Conservation (phyloP, 495 filamentous ascomycete species). For the Oidiodendron maius region DNA sequence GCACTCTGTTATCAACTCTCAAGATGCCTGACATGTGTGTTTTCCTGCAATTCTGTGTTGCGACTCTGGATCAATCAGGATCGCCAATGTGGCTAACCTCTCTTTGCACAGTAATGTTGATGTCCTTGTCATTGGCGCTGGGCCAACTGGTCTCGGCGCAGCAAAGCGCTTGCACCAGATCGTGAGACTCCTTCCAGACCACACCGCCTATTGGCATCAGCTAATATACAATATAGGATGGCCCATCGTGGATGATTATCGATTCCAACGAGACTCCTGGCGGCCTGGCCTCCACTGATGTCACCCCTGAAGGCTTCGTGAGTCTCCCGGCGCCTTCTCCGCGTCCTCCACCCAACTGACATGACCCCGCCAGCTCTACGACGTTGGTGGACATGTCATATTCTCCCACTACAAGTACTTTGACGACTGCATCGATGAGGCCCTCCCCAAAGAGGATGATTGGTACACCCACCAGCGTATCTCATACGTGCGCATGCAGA, state of each 20-base stretch:
- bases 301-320: conserved; percentile 96
- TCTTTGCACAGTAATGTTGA: conserved; percentile 68
- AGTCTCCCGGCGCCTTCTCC: conserved; percentile 35
- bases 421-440: conserved; percentile 96
- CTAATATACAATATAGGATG: conserved; percentile 49
- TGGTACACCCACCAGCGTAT: conserved; percentile 98
- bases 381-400: conserved; percentile 98
- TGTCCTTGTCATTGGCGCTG: conserved; percentile 96
- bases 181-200: conserved; percentile 51
- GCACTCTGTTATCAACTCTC: no score
- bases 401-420: conserved; percentile 99
- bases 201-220: conserved; percentile 1
- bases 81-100: no score
- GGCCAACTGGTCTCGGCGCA: conserved; percentile 92
- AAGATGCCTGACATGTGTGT: no score
- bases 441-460: conserved; percentile 85
- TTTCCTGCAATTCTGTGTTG: no score
- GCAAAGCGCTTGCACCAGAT: conserved; percentile 97
- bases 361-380: conserved; percentile 67
- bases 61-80: no score
- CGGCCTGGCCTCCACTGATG: conserved; percentile 93
- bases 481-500: conserved; percentile 97
- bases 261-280: conserved; percentile 91
- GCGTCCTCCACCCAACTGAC: background rate
- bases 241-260: conserved; percentile 92